Conservation (phyloP, 371 early-diverging fungal genomes). For the Batrachochytrium dendrobatidis region DNA sequence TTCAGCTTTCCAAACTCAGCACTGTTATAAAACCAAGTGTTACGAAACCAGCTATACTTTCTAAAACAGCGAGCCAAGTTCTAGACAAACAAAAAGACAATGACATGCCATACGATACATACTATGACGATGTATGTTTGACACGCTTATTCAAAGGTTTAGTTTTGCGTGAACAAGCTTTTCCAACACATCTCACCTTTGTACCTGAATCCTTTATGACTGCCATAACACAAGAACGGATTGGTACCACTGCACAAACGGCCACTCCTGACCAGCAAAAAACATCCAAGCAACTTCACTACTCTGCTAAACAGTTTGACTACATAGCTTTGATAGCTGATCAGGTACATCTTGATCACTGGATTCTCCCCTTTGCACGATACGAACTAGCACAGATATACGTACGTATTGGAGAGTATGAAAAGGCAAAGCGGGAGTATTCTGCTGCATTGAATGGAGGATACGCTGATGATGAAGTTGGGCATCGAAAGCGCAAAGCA, state of each 20-base stretch:
- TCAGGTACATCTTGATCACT: conserved; percentile 48
- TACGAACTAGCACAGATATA: conserved; percentile 53
- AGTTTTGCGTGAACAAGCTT: conserved; percentile 40
- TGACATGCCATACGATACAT: conserved; percentile 34
- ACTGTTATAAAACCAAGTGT: not conserved
- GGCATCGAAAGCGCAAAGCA: conserved; percentile 15
- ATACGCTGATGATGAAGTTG: conserved; percentile 23
- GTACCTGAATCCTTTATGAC: no score
- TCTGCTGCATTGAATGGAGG: conserved; percentile 34
- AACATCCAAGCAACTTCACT: conserved; percentile 5
- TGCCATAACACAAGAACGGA: no score
- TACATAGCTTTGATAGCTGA: conserved; percentile 27
- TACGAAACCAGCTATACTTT: conserved; percentile 5
- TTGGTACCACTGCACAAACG: conserved; percentile 23
- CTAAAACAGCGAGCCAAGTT: not conserved
- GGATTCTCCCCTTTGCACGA: conserved; percentile 49
- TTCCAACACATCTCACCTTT: conserved; percentile 26
- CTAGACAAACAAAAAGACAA: conserved; percentile 5
- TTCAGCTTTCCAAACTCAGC: conserved; percentile 16
- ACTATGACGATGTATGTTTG: conserved; percentile 63
- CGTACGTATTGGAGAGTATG: conserved; percentile 43
- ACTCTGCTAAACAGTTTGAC: conserved; percentile 22
- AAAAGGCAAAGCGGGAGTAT: conserved; percentile 45
- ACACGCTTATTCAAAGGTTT: conserved; percentile 51
- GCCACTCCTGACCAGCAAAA: conserved; percentile 3